These are phyloP conservation scores for Candida sojae DNA, from an alignment of 1,139 yeast genomes.

Conservation along the genomic window DNA sequence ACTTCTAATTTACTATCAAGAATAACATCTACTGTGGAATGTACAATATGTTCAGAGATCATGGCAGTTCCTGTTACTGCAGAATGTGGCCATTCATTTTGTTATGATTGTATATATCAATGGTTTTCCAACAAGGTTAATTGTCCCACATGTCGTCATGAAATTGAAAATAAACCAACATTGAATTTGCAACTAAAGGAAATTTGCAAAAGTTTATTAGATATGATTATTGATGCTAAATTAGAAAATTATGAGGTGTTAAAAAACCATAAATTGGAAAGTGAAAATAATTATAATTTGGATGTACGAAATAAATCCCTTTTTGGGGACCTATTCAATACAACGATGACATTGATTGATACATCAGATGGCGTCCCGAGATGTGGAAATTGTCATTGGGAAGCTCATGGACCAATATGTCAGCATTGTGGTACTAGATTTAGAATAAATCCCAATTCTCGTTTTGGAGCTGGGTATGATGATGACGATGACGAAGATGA, in stretches of 20 bases:
- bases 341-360: conserved; percentile 51
- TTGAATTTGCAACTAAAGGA: conserved; percentile 46
- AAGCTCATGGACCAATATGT: conserved; percentile 59
- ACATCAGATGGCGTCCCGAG: conserved; percentile 77
- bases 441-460: conserved; percentile 19
- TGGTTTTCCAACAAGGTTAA: conserved; percentile 53
- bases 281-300: conserved; percentile 32
- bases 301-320: conserved; percentile 38
- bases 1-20: conserved; percentile 20
- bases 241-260: conserved; percentile 20
- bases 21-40: conserved; percentile 32
- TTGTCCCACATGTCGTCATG: conserved; percentile 59
- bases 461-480: conserved; percentile 19
- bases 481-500: conserved; percentile 24
- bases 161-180: conserved; percentile 43
- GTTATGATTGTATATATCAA: conserved; percentile 48
- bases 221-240: conserved; percentile 28
- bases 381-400: conserved; percentile 85
- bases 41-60: conserved; percentile 45
- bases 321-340: conserved; percentile 51
- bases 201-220: conserved; percentile 31
- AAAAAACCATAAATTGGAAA: conserved; percentile 23
- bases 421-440: conserved; percentile 54
- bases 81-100: conserved; percentile 48
- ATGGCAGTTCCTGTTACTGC: conserved; percentile 47